Percentiles rank a stretch among this genome's conserved stretches.
phyloP scores from a whole-genome alignment of 805 yeast species.

The Candida nitratophila region DNA sequence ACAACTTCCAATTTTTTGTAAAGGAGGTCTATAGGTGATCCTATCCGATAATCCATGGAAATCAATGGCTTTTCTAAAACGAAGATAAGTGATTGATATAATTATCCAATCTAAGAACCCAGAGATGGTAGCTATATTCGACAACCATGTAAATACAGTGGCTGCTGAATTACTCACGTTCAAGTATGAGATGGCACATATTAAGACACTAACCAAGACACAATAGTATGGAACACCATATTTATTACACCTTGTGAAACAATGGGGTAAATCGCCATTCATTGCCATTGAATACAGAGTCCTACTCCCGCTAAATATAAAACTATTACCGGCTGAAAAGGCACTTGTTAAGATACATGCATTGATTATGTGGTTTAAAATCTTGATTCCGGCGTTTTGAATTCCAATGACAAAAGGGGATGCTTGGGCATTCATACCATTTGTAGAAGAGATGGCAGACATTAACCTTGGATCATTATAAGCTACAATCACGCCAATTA shows the following conservation, averaged over 20 bases:
- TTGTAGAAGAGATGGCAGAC: constrained; percentile 38
- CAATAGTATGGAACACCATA: constrained; percentile 47
- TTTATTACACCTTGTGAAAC: constrained; percentile 43
- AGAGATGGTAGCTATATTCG: constrained; percentile 59
- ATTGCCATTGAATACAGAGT: constrained; percentile 57
- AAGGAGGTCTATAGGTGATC: constrained; percentile 47
- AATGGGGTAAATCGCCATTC: constrained; percentile 59
- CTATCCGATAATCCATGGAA: constrained; percentile 45
- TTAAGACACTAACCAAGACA: constrained; percentile 30
- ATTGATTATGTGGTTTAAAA: constrained; percentile 64
- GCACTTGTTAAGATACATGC: constrained; percentile 65
- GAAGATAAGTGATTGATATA: constrained; percentile 46
- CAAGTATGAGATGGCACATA: constrained; percentile 56
- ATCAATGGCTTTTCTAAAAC: constrained; percentile 59
- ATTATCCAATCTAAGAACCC: constrained; percentile 63
- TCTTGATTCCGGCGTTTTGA: constrained; percentile 50
- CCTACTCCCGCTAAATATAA: constrained; percentile 60
- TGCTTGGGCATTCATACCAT: constrained; percentile 48
- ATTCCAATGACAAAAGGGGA: constrained; percentile 79
- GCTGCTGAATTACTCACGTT: constrained; percentile 52
- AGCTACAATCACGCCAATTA: constrained; percentile 50
- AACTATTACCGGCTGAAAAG: constrained; percentile 62
- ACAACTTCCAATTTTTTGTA: constrained; percentile 55
- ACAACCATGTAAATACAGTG: constrained; percentile 59
- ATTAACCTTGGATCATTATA: constrained; percentile 37